Evolutionary conservation across 495 filamentous ascomycete genomes (phyloP), one percentile per base, ranked within the genome.

Genomic region (Aspergillus nidulans): DNA sequence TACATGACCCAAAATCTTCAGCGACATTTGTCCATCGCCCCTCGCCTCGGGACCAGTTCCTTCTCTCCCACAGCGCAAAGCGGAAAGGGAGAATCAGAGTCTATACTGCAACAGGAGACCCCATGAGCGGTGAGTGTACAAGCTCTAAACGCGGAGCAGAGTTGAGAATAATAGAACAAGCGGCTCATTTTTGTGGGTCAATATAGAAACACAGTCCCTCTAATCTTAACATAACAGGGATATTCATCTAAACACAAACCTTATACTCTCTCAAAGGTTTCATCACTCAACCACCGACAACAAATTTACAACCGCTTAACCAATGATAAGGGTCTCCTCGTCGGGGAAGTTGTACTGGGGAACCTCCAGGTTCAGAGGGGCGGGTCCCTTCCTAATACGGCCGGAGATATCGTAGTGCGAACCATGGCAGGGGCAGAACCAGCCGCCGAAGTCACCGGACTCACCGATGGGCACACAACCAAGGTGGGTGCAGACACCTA

Each of bases 391-490:
- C 74, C 94, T 85, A 77, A 92, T 87, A 71, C 94, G 90, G 69
- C 94, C 94, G 57, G 90, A 96, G 75, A 99, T 96, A 75, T 99
- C 94, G 83, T 99, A 99, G 80, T 99, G 94, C 53, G 91, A 96
- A 70, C 94, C 94, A 82, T 99, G 94, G 86, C 94, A 99, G 57
- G 94, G 94, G 80, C 94, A 99, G 86, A 99, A 99, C 94, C 94
- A 99, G 66, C 94, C 94, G 66, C 94, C 94, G 71, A 78, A 99
- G 72, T 99, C 95, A 70, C 94, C 94, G 57, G 94, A 88, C 80
- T 99, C 94, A 70, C 94, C 94, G 73, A 99, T 97, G 60, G 94
- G 94, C 50, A 99, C 94, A 79, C 94, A 99, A 72, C 94, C 94
- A 65, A 99, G 79, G 74, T 99, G 94, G 65, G 94, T 99, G 86